phyloP scores from a whole-genome alignment of 768 basidiomycete species.

The Suillus alpinus region DNA sequence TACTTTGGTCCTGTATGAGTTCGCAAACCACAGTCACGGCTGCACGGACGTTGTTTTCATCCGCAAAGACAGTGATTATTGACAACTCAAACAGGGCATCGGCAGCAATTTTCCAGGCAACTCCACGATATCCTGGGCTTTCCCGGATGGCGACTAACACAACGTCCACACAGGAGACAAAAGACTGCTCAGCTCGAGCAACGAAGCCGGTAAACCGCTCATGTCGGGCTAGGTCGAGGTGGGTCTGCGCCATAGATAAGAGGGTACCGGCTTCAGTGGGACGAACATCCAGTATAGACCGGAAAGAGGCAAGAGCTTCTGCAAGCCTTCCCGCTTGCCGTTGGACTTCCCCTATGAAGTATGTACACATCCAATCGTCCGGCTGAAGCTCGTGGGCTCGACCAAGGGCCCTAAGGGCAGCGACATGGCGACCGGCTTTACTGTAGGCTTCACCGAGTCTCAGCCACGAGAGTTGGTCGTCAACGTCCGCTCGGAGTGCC shows the following conservation, averaged over 20 bases:
- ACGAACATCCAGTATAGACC: slow-evolving; percentile 49
- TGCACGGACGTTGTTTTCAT: slow-evolving; percentile 38
- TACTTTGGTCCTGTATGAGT: slow-evolving; percentile 38
- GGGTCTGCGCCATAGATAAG: slow-evolving; percentile 66
- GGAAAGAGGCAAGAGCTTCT: slow-evolving; percentile 70
- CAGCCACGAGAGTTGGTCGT: slow-evolving; percentile 84
- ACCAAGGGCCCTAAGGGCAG: slow-evolving; percentile 83
- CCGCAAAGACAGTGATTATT: slow-evolving; percentile 43
- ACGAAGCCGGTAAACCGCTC: slow-evolving; percentile 71
- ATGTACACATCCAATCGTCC: slow-evolving; percentile 79
- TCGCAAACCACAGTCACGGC: slow-evolving; percentile 34
- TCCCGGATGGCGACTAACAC: slow-evolving; percentile 48
- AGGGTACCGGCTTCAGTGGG: slow-evolving; percentile 73
- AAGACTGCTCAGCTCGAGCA: slow-evolving; percentile 70
- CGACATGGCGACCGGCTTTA: slow-evolving; percentile 82
- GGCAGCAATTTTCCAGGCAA: slow-evolving; percentile 81
- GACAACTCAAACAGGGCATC: slow-evolving; percentile 76
- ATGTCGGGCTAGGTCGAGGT: slow-evolving; percentile 66
- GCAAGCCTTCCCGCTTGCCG: slow-evolving; percentile 70
- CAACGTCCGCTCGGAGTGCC: slow-evolving; percentile 73
- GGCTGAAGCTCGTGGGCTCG: slow-evolving; percentile 73
- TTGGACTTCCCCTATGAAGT: slow-evolving; percentile 83
- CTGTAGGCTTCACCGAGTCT: slow-evolving; percentile 90
- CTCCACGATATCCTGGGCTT: slow-evolving; percentile 60
- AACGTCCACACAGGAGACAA: slow-evolving; percentile 55